These are phyloP conservation scores for Gossypium stocksii DNA, from an alignment of 345 rosid species.

Conservation along the genomic window DNA sequence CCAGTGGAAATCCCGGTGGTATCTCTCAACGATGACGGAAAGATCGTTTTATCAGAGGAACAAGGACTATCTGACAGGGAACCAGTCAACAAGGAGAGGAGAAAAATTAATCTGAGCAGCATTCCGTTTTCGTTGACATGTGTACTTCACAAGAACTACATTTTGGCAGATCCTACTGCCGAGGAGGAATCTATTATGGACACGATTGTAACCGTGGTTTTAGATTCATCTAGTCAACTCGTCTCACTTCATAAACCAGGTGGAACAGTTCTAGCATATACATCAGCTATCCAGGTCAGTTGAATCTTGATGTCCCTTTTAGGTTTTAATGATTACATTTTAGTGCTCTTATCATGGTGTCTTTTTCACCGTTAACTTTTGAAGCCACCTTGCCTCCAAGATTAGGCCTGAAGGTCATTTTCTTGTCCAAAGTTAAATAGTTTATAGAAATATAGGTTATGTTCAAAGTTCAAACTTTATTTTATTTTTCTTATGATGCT, in stretches of 20 bases:
- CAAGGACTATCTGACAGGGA: slow-evolving; percentile 41
- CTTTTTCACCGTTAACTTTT: neutral
- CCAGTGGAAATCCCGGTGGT: slow-evolving; percentile 82
- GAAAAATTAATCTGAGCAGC: slow-evolving; percentile 61
- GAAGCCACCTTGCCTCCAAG: neutral
- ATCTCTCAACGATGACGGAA: slow-evolving; percentile 75
- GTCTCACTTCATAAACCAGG: slow-evolving; percentile 84
- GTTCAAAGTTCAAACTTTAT: neutral
- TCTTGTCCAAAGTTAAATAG: neutral
- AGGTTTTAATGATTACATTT: neutral
- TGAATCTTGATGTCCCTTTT: neutral
- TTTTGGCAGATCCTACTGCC: slow-evolving; percentile 80
- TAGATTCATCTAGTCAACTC: slow-evolving; percentile 60
- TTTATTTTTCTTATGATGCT: no score
- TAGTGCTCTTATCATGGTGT: neutral
- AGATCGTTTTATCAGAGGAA: slow-evolving; percentile 48
- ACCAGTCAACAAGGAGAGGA: slow-evolving; percentile 65
- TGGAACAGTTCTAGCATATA: slow-evolving; percentile 61
- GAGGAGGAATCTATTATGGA: slow-evolving; percentile 92
- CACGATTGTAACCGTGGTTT: slow-evolving; percentile 61
- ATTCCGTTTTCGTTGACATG: slow-evolving; percentile 72
- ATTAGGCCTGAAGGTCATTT: neutral
- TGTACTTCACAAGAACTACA: slow-evolving; percentile 67
- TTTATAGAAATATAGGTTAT: neutral
- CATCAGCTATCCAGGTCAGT: slow-evolving; percentile 64